These are phyloP conservation scores for Penicillium occitanis DNA, from an alignment of 2,329 filamentous ascomycete species.

Conservation along the genomic window DNA sequence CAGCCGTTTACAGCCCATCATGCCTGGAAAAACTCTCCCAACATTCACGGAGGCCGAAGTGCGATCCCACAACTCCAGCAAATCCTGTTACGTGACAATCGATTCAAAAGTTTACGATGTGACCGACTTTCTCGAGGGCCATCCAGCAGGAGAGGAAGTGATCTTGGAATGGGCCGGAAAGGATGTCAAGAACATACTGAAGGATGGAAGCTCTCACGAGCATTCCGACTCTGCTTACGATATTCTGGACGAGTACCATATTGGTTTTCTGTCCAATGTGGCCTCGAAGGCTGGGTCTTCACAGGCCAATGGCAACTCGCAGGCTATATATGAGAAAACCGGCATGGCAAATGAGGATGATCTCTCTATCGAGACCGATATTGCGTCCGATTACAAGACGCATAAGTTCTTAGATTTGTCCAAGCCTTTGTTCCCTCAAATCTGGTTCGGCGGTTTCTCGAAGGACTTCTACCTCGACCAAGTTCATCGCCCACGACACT, in stretches of 20 bases:
- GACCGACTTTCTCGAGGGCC: conserved; percentile 83
- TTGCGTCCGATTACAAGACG: conserved; percentile 71
- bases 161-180: conserved; percentile 87
- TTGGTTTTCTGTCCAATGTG: conserved; percentile 69
- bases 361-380: conserved; percentile 80
- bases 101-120: conserved; percentile 92
- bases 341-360: conserved; percentile 90
- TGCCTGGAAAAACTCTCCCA: conserved; percentile 80
- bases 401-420: conserved; percentile 93
- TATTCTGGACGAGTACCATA: conserved; percentile 79
- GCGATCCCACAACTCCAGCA: conserved; percentile 70
- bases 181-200: conserved; percentile 78
- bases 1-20: conserved; percentile 41
- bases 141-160: conserved; percentile 85
- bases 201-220: conserved; percentile 76
- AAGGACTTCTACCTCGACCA: conserved; percentile 98
- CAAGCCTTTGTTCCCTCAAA: conserved; percentile 79
- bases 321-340: conserved; percentile 57
- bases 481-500: conserved; percentile 92
- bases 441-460: conserved; percentile 82
- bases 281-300: conserved; percentile 35
- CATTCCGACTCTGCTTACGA: conserved; percentile 96
- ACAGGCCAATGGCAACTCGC: conserved; percentile 49
- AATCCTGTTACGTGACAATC: conserved; percentile 91
- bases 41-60: conserved; percentile 80